These are phyloP conservation scores for Verbascum thapsus DNA, from an alignment of 257 asterid genomes.

Conservation along the genomic window DNA sequence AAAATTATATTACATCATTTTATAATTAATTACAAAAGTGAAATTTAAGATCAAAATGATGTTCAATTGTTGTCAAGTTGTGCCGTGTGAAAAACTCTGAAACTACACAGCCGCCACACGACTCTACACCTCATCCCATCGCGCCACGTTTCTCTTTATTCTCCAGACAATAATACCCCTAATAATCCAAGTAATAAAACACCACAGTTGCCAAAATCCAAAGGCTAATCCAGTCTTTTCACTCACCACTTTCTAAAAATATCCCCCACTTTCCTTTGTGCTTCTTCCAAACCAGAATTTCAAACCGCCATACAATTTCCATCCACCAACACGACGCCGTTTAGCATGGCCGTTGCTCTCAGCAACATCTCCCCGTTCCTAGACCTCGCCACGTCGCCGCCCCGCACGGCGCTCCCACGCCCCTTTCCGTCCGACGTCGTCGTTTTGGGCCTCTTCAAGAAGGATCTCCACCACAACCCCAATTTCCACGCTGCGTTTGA, in stretches of 20 bases:
- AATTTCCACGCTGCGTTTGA: slow-evolving; percentile 48
- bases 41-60: neutral
- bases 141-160: slow-evolving; percentile 29
- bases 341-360: slow-evolving; percentile 65
- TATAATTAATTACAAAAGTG: too few relatives aligned
- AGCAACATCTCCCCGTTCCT: slow-evolving; percentile 62
- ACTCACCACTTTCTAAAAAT: slow-evolving; percentile 27
- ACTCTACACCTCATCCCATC: neutral
- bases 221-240: slow-evolving; percentile 45
- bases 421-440: slow-evolving; percentile 51
- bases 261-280: slow-evolving; percentile 31
- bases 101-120: slow-evolving; percentile 26
- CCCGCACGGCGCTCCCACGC: slow-evolving; percentile 42
- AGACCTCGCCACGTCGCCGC: slow-evolving; percentile 58
- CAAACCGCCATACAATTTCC: slow-evolving; percentile 12
- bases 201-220: neutral
- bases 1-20: too few relatives aligned
- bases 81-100: too few relatives aligned
- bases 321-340: slow-evolving; percentile 32
- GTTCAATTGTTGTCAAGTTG: neutral
- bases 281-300: slow-evolving; percentile 25
- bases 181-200: neutral
- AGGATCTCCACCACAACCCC: slow-evolving; percentile 44
- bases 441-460: slow-evolving; percentile 50
- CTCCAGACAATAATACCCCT: slow-evolving; percentile 34